A percentile compares a stretch with the other conserved stretches of the same genome.
These are phyloP conservation scores for Naematelia encephala DNA, from an alignment of 768 basidiomycete species.

Conservation along the genomic window DNA sequence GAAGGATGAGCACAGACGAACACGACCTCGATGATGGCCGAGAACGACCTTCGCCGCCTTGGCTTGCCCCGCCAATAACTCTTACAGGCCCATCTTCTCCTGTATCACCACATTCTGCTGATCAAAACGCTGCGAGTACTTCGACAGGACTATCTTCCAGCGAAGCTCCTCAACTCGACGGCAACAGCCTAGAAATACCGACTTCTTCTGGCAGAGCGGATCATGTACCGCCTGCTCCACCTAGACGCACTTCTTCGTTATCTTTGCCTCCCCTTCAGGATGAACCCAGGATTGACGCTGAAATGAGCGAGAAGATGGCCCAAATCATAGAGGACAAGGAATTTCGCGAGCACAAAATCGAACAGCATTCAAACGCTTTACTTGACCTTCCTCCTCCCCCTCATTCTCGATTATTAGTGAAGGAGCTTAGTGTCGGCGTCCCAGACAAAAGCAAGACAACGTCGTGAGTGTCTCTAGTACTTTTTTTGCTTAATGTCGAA, in stretches of 20 bases:
- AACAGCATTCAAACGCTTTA: slow-evolving; percentile 14
- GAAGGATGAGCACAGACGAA: not conserved
- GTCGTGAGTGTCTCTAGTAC: not conserved
- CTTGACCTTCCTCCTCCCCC: slow-evolving; percentile 36
- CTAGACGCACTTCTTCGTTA: not conserved
- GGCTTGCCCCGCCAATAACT: not conserved
- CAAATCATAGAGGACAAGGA: not conserved
- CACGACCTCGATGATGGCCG: not conserved
- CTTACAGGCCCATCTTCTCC: not conserved
- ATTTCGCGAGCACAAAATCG: not conserved
- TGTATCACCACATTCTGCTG: not conserved
- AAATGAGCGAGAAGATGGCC: not conserved
- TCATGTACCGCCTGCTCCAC: not conserved
- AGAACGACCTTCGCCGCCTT: not conserved
- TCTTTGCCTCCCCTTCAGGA: not conserved
- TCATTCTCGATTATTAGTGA: slow-evolving; percentile 29
- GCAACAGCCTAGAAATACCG: not conserved
- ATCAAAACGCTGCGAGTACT: not conserved
- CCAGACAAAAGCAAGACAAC: slow-evolving; percentile 14
- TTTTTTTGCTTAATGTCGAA: not conserved
- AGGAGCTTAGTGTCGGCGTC: slow-evolving; percentile 31
- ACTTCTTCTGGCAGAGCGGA: not conserved
- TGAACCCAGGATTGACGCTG: not conserved
- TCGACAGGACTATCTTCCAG: not conserved
- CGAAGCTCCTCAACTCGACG: not conserved